Conservation (phyloP, 2,329 filamentous ascomycete genomes). For the Ophiostoma australiae region DNA sequence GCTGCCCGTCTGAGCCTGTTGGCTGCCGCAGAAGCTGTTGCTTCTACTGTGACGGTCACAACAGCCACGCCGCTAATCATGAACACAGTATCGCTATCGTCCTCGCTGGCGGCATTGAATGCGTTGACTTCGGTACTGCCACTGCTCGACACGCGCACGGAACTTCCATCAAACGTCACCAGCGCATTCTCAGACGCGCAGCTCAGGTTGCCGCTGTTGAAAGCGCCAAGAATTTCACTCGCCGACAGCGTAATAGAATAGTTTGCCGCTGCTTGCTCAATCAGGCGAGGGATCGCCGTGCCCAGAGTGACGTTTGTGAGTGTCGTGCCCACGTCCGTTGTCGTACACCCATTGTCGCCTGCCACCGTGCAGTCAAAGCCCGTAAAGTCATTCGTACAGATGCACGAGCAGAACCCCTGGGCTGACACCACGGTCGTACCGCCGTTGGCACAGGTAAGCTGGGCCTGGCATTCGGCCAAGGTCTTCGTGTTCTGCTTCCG, state of each 20-base stretch:
- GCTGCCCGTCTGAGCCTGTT: background rate
- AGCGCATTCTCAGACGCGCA: slow-evolving; percentile 83
- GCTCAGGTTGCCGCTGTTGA: slow-evolving; percentile 69
- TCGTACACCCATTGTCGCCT: slow-evolving; percentile 50
- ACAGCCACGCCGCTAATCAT: slow-evolving; percentile 22
- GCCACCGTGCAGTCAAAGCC: slow-evolving; percentile 48
- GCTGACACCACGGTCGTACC: slow-evolving; percentile 65
- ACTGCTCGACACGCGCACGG: slow-evolving; percentile 35
- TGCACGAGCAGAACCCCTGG: slow-evolving; percentile 68
- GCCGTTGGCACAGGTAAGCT: slow-evolving; percentile 69
- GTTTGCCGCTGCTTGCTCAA: slow-evolving; percentile 58
- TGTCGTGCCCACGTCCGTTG: slow-evolving; percentile 39
- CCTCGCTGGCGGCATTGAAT: slow-evolving; percentile 16
- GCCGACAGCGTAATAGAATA: slow-evolving; percentile 73
- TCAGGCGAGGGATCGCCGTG: slow-evolving; percentile 67
- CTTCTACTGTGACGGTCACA: slow-evolving; percentile 26
- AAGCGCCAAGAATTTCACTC: slow-evolving; percentile 65
- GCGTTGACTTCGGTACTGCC: slow-evolving; percentile 31
- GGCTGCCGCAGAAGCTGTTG: background rate
- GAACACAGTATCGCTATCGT: background rate
- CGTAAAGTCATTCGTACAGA: slow-evolving; percentile 85
- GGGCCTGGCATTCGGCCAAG: slow-evolving; percentile 53
- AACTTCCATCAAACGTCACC: slow-evolving; percentile 69
- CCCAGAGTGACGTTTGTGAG: slow-evolving; percentile 71
- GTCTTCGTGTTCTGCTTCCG: slow-evolving; percentile 43